Evolutionary conservation across 306 rosid species (phyloP), one percentile per base, ranked within the genome.

Genomic region (Inga oerstediana): DNA sequence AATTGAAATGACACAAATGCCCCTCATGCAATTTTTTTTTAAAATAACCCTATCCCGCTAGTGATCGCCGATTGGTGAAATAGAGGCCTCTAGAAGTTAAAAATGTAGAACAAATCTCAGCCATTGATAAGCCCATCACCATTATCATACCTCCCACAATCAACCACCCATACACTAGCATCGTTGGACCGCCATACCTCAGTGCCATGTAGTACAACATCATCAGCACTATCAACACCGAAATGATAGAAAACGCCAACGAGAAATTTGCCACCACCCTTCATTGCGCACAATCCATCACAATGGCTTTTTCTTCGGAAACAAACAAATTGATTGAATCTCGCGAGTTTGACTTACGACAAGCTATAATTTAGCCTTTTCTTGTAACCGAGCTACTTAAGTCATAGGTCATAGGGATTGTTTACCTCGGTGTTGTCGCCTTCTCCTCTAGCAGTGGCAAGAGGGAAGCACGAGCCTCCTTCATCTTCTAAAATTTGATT

Each of bases 101-200:
- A 44, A n/a, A 72, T 56, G 76, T 56, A 12, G 76, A 72, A 22
- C 56, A 72, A 72, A 72, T 72, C 56, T 72, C 76, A n/a, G 56
- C 56, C 76, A 72, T 72, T 0, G 76, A 22, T 20, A 72, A 11
- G 2, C 37, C 76, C 13, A 72, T 39, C n/a, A 12, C 1, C 76
- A 72, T 72, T 39, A 56, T 72, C 76, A 72, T 45, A 2, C 34
- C 58, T 7, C 76, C 76, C 9, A 72, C 12, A 6, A 72, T n/a
- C 37, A 22, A 32, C 76, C 76, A 72, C 13, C 76, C 76, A 15
- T 72, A 72, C 35, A 72, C 76, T 22, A 72, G 24, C n/a, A 54
- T 45, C 58, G 22, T 58, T 37, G 56, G 76, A 22, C 76, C 56
- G 0, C 76, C 76, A 37, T 10, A 45, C 58, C 7, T 44, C 56